phyloP scores from a whole-genome alignment of 306 rosid genomes.

The Arachis stenosperma region DNA sequence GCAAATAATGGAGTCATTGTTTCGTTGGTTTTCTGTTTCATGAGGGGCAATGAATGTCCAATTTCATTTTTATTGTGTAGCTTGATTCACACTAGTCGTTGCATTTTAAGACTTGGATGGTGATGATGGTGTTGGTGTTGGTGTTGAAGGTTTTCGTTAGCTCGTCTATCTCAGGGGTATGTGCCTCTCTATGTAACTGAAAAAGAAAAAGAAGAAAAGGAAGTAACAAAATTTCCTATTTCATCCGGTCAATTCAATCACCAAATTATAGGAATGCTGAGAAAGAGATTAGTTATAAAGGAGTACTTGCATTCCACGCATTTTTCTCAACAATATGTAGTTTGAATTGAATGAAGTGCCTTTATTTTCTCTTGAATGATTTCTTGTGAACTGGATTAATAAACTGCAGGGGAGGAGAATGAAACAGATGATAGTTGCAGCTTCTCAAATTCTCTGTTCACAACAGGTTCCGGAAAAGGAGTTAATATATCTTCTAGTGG shows the following conservation, averaged over 20 bases:
- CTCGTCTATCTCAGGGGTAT: background rate
- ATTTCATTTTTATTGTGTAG: background rate
- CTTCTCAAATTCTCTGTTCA: slow-evolving; percentile 71
- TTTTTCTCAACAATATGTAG: background rate
- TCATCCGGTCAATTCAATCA: background rate
- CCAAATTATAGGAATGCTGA: background rate
- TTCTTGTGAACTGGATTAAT: background rate
- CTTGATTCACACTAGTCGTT: background rate
- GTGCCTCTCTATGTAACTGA: background rate
- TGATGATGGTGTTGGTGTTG: background rate
- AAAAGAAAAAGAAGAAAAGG: background rate
- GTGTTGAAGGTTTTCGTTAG: background rate
- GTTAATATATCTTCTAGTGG: slow-evolving; percentile 73
- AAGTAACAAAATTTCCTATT: background rate
- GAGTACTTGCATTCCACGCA: background rate
- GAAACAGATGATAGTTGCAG: slow-evolving; percentile 39
- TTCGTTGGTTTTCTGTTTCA: too few species aligned
- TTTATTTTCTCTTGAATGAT: background rate
- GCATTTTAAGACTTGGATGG: background rate
- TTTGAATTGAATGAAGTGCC: background rate
- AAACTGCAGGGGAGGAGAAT: slow-evolving; percentile 55
- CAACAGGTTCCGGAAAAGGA: slow-evolving; percentile 75
- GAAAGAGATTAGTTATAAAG: too few species aligned
- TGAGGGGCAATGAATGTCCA: too few species aligned
- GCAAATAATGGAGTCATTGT: too few species aligned